phyloP scores from a whole-genome alignment of 1,139 yeast species.

The Hanseniaspora gamundiae region DNA sequence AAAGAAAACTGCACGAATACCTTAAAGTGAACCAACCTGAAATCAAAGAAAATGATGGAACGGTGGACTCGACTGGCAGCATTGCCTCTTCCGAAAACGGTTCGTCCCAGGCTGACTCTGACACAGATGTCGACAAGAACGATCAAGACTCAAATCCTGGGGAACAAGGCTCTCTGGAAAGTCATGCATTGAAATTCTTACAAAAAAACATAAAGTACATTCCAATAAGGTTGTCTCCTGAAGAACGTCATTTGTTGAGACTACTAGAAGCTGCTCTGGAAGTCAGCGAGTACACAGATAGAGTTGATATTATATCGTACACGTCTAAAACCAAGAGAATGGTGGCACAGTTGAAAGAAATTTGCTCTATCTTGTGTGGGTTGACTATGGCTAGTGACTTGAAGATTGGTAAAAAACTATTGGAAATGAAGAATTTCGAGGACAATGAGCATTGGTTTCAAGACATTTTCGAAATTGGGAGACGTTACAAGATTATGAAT shows the following conservation, averaged over 20 bases:
- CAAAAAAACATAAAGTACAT: slow-evolving; percentile 40
- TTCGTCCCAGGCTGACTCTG: neutral
- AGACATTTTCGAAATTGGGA: slow-evolving; percentile 55
- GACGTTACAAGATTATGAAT: slow-evolving; percentile 68
- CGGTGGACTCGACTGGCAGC: neutral
- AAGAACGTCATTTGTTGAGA: slow-evolving; percentile 53
- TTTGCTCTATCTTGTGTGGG: slow-evolving; percentile 65
- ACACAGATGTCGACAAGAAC: neutral
- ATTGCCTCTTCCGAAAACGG: neutral
- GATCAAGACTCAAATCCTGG: neutral
- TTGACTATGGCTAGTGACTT: slow-evolving; percentile 60
- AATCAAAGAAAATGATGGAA: slow-evolving; percentile 1
- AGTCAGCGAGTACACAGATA: slow-evolving; percentile 66
- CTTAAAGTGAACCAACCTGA: slow-evolving; percentile 21
- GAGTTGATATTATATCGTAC: slow-evolving; percentile 53
- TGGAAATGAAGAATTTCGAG: slow-evolving; percentile 50
- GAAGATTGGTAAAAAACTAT: slow-evolving; percentile 48
- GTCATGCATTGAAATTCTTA: slow-evolving; percentile 27
- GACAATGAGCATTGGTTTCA: slow-evolving; percentile 62
- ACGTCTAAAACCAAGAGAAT: slow-evolving; percentile 54
- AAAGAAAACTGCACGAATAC: slow-evolving; percentile 31
- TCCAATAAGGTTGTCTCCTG: slow-evolving; percentile 52
- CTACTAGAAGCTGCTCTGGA: slow-evolving; percentile 57
- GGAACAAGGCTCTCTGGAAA: slow-evolving; percentile 9
- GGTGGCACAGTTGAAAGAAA: slow-evolving; percentile 54